Evolutionary conservation across 805 yeast genomes (phyloP).

Genomic region (Metschnikowia dekortorum): DNA sequence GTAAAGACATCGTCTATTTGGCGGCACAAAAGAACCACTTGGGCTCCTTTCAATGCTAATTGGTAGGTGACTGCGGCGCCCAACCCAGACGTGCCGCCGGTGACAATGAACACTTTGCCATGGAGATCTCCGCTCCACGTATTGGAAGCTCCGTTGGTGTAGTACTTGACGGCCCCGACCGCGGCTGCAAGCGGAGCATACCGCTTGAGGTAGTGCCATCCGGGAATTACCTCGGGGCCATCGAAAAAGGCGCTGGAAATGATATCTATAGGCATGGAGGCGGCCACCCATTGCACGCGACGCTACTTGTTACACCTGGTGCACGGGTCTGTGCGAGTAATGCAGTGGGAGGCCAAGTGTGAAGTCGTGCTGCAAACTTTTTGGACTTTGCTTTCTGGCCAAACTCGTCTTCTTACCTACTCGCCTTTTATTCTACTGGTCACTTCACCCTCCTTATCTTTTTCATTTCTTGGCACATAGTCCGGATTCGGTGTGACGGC

Average conservation of each 20-base stretch:
- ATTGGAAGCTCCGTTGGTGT: conserved; percentile 74
- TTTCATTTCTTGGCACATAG: too few relatives aligned
- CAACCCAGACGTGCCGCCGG: conserved; percentile 94
- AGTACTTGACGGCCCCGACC: conserved; percentile 53
- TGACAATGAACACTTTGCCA: conserved; percentile 76
- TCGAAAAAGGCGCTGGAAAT: conserved; percentile 63
- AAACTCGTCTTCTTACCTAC: too few relatives aligned
- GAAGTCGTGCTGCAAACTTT: too few relatives aligned
- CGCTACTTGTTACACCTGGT: neutral
- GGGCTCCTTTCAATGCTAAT: conserved; percentile 81
- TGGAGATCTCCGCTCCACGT: conserved; percentile 93
- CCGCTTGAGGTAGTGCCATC: conserved; percentile 54
- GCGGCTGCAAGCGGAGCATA: conserved; percentile 51
- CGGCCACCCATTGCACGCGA: neutral
- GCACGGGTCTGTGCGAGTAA: neutral
- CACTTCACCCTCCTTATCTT: too few relatives aligned
- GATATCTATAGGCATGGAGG: conserved; percentile 78
- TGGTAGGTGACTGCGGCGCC: conserved; percentile 76
- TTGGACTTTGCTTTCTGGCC: too few relatives aligned
- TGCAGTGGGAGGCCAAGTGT: too few relatives aligned
- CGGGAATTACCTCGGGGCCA: conserved; percentile 75
- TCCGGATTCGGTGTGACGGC: neutral
- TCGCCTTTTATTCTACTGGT: too few relatives aligned
- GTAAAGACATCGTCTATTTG: conserved; percentile 66
- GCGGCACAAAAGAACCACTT: conserved; percentile 67